Percentiles rank a stretch among this genome's conserved stretches.
phyloP scores from a whole-genome alignment of 768 basidiomycete genomes.

The Terana coerulea region DNA sequence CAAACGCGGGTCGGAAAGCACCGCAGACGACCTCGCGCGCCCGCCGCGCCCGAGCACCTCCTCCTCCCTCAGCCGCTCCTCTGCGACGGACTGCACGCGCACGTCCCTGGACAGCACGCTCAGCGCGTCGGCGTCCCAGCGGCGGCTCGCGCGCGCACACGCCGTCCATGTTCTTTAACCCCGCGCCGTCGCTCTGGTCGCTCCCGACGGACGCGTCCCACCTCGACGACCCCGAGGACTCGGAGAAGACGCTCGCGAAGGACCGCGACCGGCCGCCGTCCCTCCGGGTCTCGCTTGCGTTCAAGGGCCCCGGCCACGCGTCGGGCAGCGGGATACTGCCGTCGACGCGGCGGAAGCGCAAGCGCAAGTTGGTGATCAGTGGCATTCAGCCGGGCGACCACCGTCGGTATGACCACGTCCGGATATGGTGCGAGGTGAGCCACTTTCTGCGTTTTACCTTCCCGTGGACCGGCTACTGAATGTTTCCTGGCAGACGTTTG shows the following conservation, averaged over 20 bases:
- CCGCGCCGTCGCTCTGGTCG: constrained; percentile 36
- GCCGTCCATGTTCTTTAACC: constrained; percentile 30
- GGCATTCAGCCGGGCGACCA: constrained; percentile 61
- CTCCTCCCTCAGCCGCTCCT: constrained; percentile 42
- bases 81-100: constrained; percentile 30
- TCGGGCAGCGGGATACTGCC: constrained; percentile 21
- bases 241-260: constrained; percentile 26
- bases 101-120: constrained; percentile 24
- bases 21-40: not conserved
- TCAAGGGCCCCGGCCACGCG: constrained; percentile 22
- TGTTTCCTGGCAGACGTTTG: constrained; percentile 52
- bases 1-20: constrained; percentile 17
- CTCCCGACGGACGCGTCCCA: constrained; percentile 37
- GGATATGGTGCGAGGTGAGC: constrained; percentile 74
- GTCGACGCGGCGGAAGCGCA: constrained; percentile 50
- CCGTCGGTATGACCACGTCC: constrained; percentile 61
- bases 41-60: constrained; percentile 14
- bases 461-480: not conserved
- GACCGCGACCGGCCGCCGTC: constrained; percentile 24
- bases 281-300: constrained; percentile 31
- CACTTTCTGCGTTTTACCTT: not conserved
- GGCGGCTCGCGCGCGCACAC: constrained; percentile 32
- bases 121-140: constrained; percentile 52
- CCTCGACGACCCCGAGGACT: constrained; percentile 33
- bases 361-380: constrained; percentile 56